Evolutionary conservation across 1,284 basidiomycete species (phyloP), one percentile per base, ranked within the genome.

Genomic region (Microbotryomycetes sp.): DNA sequence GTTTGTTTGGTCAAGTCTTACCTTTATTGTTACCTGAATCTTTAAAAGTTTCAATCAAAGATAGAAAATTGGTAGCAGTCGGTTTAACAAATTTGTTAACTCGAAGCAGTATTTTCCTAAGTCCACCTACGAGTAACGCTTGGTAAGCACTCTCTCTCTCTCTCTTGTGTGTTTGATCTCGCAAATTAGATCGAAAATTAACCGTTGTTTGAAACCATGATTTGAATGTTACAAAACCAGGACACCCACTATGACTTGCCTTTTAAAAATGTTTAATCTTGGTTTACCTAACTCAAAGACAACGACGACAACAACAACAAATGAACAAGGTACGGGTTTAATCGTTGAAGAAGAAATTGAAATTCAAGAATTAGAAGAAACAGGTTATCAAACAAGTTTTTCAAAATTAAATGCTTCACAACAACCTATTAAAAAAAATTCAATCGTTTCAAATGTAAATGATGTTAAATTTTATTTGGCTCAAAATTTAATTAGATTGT

Each of bases 331-430:
- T n/a, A n/a, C n/a, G n/a, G n/a, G n/a, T n/a, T n/a, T n/a, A n/a
- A n/a, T n/a, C n/a, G n/a, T n/a, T n/a, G n/a, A n/a, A n/a, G 36
- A 42, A 19, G 36, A 12, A 19, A 73, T 84, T 2, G 87, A 87
- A 1, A 82, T 84, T 49, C 83, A 94, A 50, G 94, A 97, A 75
- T 86, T 85, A 67, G 93, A 97, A 73, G 94, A 87, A 7, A 84
- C 86, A 4, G 89, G 91, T 0, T 98, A 97, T 78, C 94, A 98
- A 75, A 88, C 89, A 0, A 86, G 87, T 2, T 98, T 94, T 78
- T 92, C 92, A 58, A 84, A 87, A 51, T 82, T 98, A 12, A 92
- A 90, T 0, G 89, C 94, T 0, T 87, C 88, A 19, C 79, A 80
- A 69, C 72, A 73, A 28, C 67, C 70, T 1, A n/a, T n/a, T n/a